phyloP scores from a whole-genome alignment of 139 green algal genomes.

The Coelastrella sp. region DNA sequence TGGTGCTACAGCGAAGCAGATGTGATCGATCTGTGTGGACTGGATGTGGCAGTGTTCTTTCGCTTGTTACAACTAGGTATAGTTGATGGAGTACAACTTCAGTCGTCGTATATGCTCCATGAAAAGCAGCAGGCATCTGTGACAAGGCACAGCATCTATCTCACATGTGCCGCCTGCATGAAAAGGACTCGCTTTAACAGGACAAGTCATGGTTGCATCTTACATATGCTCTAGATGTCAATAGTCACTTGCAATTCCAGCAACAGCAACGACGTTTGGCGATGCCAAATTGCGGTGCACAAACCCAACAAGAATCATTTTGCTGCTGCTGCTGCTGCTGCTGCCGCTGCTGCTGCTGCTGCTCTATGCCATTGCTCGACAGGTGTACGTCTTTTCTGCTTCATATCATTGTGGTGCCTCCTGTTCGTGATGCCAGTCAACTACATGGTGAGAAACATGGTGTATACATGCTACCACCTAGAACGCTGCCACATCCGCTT shows the following conservation, averaged over 20 bases:
- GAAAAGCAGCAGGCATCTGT: neutral
- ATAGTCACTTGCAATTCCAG: neutral
- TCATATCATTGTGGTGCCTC: conserved; percentile 51
- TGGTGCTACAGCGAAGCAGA: conserved; percentile 40
- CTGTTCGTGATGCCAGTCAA: conserved; percentile 69
- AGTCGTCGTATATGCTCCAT: neutral
- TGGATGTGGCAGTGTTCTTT: conserved; percentile 47
- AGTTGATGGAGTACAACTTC: neutral
- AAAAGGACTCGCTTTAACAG: no score
- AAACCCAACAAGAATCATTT: neutral
- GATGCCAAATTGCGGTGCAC: neutral
- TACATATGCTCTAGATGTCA: no score
- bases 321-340: neutral
- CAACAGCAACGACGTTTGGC: neutral
- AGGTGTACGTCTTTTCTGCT: conserved; percentile 50
- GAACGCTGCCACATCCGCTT: no score
- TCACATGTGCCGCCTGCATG: no score
- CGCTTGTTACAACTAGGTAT: conserved; percentile 37
- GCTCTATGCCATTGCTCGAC: no score
- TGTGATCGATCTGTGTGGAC: conserved; percentile 40
- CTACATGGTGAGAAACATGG: conserved; percentile 55
- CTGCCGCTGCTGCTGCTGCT: neutral
- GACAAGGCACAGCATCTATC: neutral
- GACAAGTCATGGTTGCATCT: no score
- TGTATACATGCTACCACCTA: no score